Percentiles rank a stretch among this genome's conserved stretches.
phyloP scores from a whole-genome alignment of 441 rosid species.

The Erysimum pusillum region DNA sequence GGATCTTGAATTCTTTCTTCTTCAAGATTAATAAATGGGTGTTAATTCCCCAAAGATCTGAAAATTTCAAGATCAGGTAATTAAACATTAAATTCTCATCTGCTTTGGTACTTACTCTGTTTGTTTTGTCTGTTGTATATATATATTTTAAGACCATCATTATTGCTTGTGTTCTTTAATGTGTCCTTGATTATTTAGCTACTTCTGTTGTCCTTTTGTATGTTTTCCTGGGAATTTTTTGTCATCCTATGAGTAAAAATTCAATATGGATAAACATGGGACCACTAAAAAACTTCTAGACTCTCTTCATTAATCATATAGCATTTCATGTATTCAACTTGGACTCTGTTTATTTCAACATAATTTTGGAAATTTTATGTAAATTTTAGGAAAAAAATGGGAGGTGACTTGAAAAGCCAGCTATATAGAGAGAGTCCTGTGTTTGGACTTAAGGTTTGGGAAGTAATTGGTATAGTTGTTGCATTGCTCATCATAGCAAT shows the following conservation, averaged over 20 bases:
- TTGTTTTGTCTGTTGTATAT: constrained; percentile 20
- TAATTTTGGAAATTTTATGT: neutral
- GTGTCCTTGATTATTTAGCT: constrained; percentile 32
- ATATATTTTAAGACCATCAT: constrained; percentile 30
- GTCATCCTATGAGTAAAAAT: constrained; percentile 26
- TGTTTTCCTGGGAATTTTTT: constrained; percentile 20
- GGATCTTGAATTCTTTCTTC: constrained; percentile 58
- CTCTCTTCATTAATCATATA: neutral
- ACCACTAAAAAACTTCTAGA: constrained; percentile 33
- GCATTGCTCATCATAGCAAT: constrained; percentile 72
- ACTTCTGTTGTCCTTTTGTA: constrained; percentile 33
- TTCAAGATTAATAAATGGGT: constrained; percentile 37
- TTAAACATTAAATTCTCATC: constrained; percentile 20
- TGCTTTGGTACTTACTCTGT: constrained; percentile 31
- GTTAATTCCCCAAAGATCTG: constrained; percentile 59
- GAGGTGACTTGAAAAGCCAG: constrained; percentile 67
- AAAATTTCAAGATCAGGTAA: constrained; percentile 56
- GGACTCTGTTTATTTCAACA: constrained; percentile 15
- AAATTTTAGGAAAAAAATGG: constrained; percentile 53
- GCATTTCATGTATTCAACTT: neutral
- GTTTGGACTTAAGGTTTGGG: constrained; percentile 83
- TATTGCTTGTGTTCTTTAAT: constrained; percentile 19
- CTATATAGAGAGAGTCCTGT: constrained; percentile 69
- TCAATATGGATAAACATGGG: constrained; percentile 32
- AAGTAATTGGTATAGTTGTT: constrained; percentile 70